Base-by-base conservation (phyloP, 495 filamentous ascomycete genomes). In the Alectoria sarmentosa region DNA sequence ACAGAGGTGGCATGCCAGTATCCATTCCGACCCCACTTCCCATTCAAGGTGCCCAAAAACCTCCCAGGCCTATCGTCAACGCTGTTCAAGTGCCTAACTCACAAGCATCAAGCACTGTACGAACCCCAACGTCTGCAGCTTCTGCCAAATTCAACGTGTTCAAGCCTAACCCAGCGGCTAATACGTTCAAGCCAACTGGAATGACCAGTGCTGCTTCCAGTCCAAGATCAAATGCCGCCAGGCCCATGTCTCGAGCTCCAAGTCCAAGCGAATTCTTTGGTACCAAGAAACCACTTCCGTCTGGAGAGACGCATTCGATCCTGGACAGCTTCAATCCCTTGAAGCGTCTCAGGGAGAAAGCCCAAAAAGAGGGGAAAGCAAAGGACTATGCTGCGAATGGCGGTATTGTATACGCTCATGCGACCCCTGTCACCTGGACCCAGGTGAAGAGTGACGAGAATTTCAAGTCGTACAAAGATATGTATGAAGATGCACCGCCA, bases 81-180 rank as follows among this genome's bases (percentile, higher is more conserved):
- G 74, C 76, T 58, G 65, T 74, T 36, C 66, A 71, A 34, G 65
- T 80, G n/a, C 66, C 63, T 28, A 79, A 76, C 69, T 77, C 80
- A 48, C 75, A 70, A 34, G 78, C 79, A 69, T 70, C 69, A 28
- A 71, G 71, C 58, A 68, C 65, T 37, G 60, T 76, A n/a, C 81
- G 80, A 39, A 80, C 78, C 14, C 78, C 81, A 2, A 77, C 75
- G 0, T 81, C 80, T 37, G 77, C 80, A 61, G 76, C 81, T 54
- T 82, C 84, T 14, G 80, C 80, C 34, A 88, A 90, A 72, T 83
- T 96, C 76, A 95, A 96, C 68, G 90, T 89, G 3, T 96, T 96
- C 76, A 84, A 87, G 67, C 91, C 91, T 5, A 92, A 86, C 69
- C 84, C 90, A 13, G 86, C 88, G 46, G 91, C 91, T 5, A 85